phyloP scores from a whole-genome alignment of 2,329 filamentous ascomycete species.

The Hypoxylon sp. region DNA sequence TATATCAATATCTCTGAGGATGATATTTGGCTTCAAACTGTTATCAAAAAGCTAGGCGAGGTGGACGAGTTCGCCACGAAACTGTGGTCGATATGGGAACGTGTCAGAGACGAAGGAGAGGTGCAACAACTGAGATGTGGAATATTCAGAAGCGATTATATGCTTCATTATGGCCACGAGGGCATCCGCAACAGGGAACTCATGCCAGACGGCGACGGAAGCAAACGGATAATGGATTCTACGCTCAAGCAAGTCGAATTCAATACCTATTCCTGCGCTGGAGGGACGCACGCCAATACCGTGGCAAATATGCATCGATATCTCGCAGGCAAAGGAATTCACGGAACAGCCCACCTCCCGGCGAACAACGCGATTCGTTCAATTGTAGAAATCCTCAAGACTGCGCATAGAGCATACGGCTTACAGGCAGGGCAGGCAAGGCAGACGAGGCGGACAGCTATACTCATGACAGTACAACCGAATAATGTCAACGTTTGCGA shows the following conservation, averaged over 20 bases:
- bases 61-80: slow-evolving; percentile 53
- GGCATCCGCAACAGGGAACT: not conserved
- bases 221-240: not conserved
- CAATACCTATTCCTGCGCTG: slow-evolving; percentile 60
- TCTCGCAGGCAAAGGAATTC: slow-evolving; percentile 46
- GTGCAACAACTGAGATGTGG: slow-evolving; percentile 54
- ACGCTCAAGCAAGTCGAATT: slow-evolving; percentile 61
- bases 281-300: slow-evolving; percentile 56
- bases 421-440: slow-evolving; percentile 21
- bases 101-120: slow-evolving; percentile 50
- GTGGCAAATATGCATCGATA: slow-evolving; percentile 59
- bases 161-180: slow-evolving; percentile 53
- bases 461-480: slow-evolving; percentile 60
- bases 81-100: slow-evolving; percentile 56
- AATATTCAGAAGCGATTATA: slow-evolving; percentile 61
- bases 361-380: slow-evolving; percentile 52
- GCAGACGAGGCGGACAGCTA: slow-evolving; percentile 48
- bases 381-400: slow-evolving; percentile 50
- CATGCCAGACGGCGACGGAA: not conserved
- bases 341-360: slow-evolving; percentile 48
- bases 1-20: slow-evolving; percentile 48
- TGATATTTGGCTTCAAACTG: slow-evolving; percentile 54
- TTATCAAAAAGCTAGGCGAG: slow-evolving; percentile 52
- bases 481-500: slow-evolving; percentile 61
- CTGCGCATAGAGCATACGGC: slow-evolving; percentile 54